Evolutionary conservation across 768 basidiomycete genomes (phyloP).

Genomic region (Russula sp.): DNA sequence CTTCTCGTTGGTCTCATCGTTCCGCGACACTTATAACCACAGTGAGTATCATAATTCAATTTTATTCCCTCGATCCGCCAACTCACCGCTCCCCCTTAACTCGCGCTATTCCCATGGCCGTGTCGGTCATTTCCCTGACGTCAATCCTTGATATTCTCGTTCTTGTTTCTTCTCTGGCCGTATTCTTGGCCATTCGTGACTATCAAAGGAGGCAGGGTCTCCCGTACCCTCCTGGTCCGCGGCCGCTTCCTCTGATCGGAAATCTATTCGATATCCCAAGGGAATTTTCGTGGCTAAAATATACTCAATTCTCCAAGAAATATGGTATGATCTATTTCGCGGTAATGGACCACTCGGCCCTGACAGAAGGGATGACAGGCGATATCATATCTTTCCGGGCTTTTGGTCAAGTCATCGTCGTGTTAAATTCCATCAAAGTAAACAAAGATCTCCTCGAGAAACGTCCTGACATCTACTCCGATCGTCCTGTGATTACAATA

Average conservation of each 20-base stretch:
- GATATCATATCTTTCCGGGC: constrained; percentile 33
- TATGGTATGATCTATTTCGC: neutral
- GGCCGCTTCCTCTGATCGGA: constrained; percentile 11
- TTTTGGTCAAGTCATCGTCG: constrained; percentile 47
- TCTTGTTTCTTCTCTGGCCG: neutral
- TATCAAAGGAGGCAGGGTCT: neutral
- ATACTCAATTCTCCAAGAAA: neutral
- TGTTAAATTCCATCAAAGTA: constrained; percentile 48
- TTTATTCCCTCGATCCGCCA: too few relatives aligned
- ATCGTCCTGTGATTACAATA: constrained; percentile 1
- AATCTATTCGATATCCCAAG: constrained; percentile 20
- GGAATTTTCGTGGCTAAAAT: constrained; percentile 13
- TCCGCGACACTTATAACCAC: too few relatives aligned
- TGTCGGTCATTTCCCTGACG: neutral
- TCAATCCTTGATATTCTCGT: constrained; percentile 3
- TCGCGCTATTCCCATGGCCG: too few relatives aligned
- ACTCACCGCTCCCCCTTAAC: too few relatives aligned
- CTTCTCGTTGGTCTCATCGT: too few relatives aligned
- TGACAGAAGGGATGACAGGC: neutral
- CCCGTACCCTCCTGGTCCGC: constrained; percentile 23
- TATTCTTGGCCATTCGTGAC: neutral
- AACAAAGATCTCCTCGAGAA: constrained; percentile 52
- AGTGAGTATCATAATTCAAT: too few relatives aligned
- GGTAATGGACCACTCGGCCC: neutral
- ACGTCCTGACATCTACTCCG: constrained; percentile 40